These are phyloP conservation scores for Carex scoparia DNA, from an alignment of 176 grass and related monocot genomes.

Conservation along the genomic window DNA sequence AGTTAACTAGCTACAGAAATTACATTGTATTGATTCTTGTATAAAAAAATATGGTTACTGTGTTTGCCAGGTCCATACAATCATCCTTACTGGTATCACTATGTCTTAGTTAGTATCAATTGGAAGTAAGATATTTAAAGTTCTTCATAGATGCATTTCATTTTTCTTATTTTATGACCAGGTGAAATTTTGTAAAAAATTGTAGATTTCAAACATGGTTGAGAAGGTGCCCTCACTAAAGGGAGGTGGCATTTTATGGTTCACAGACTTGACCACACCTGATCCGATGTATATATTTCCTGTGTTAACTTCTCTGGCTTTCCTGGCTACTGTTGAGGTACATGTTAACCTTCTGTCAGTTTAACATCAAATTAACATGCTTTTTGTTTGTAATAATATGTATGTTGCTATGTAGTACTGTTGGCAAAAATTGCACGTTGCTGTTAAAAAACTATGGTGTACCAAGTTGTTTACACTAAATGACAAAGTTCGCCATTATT, in stretches of 20 bases:
- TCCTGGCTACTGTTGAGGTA: constrained; percentile 85
- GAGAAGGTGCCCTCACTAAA: constrained; percentile 89
- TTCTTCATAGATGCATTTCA: neutral
- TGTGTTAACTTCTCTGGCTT: constrained; percentile 60
- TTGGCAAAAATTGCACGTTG: neutral
- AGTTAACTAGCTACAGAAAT: constrained; percentile 29
- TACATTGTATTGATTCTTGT: neutral
- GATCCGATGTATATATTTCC: constrained; percentile 66
- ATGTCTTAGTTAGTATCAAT: constrained; percentile 8
- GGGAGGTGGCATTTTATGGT: constrained; percentile 85
- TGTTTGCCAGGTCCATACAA: neutral
- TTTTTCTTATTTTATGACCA: neutral
- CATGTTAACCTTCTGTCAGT: neutral
- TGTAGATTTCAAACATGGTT: constrained; percentile 87
- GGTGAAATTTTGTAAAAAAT: neutral
- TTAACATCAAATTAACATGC: neutral
- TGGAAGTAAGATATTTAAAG: neutral
- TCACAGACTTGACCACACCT: constrained; percentile 86
- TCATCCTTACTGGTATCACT: neutral
- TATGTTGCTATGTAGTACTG: neutral
- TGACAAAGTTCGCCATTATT: no score
- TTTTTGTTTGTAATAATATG: neutral
- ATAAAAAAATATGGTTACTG: neutral
- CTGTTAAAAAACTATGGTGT: no score
- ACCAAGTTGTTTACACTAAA: no score